Evolutionary conservation across 2,329 filamentous ascomycete genomes (phyloP), one percentile per base, ranked within the genome.

Genomic region (Diplodia corticola): DNA sequence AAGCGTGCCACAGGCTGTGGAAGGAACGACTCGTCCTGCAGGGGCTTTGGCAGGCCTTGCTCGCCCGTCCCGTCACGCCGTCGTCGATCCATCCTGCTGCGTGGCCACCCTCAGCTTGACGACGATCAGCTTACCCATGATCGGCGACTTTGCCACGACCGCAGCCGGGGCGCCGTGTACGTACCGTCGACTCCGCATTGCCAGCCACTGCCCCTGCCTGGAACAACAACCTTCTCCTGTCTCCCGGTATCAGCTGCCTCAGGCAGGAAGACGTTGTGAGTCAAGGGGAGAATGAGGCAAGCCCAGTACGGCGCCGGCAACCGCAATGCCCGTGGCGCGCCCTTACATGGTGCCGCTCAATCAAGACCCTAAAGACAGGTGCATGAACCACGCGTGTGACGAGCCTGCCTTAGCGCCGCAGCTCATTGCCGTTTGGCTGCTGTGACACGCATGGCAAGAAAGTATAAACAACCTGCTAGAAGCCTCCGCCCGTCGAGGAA

Each of bases 71-170:
- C n/a, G n/a, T n/a, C n/a, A n/a, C n/a, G n/a, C 28, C 51, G 4
- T 26, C 37, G 33, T 40, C 33, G 53, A 55, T 40, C 53, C 15
- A 40, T 20, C 24, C 24, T 46, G 12, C 20, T 46, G 15, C 40
- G 40, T 46, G 40, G 15, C 17, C 3, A n/a, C 17, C 20, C 50
- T 10, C 12, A 20, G 30, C 12, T 24, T 46, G 24, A 7, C 37
- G 53, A 57, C 28, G 35, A 57, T 59, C 37, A 59, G 24, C 22
- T 46, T 24, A 35, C 48, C 57, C 35, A 26, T 33, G 55, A 48
- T 60, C 40, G 55, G 37, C 55, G 30, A 17, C 12, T 15, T 60
- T 46, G 55, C 55, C 55, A 60, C 55, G 12, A n/a, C 22, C 24
- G 24, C 24, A 28, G 33, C 33, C 53, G 40, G 26, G 15, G 33